Evolutionary conservation across 257 asterid species (phyloP), one percentile per base, ranked within the genome.

Genomic region (Solanum lignicaule): DNA sequence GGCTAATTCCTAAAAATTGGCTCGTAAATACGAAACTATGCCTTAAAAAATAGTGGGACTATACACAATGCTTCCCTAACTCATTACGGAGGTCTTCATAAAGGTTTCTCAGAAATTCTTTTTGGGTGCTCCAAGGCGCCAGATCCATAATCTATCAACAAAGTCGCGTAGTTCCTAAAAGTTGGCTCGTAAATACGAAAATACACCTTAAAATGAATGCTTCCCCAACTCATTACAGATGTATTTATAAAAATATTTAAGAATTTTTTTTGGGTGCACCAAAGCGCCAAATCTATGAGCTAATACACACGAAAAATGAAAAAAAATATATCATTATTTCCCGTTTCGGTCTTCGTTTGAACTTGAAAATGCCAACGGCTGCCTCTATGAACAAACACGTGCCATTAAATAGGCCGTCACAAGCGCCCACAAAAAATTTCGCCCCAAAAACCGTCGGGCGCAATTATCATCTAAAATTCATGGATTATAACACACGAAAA

Each of bases 401-500:
- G 23, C 62, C 62, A 52, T 18, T 52, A 52, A 52, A 18, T 6
- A 52, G n/a, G 62, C 0, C 10, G 62, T 52, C 9, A 52, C 62
- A 52, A 52, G 62, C 23, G 10, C n/a, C 62, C 1, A 52, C 4
- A 52, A 52, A 14, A 6, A 18, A 52, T 52, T 52, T 52, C n/a
- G 0, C 62, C 23, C 62, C 4, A 20, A 52, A 52, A 52, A 52
- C 0, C 10, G n/a, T 7, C 0, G n/a, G 0, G n/a, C n/a, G 4
- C 1, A 52, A 9, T 18, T 52, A 18, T 52, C 62, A 52, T 6
- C 62, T 6, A 52, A 52, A 52, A 18, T 52, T 7, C 23, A 18
- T 16, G n/a, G 0, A 52, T 52, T 52, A 52, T 2, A 52, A 52
- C 10, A 52, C n/a, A 52, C 10, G 4, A 52, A 18, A 6, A 6